Evolutionary conservation across 2,329 filamentous ascomycete genomes (phyloP), one percentile per base, ranked within the genome.

Genomic region (Pyrenochaeta sp.): DNA sequence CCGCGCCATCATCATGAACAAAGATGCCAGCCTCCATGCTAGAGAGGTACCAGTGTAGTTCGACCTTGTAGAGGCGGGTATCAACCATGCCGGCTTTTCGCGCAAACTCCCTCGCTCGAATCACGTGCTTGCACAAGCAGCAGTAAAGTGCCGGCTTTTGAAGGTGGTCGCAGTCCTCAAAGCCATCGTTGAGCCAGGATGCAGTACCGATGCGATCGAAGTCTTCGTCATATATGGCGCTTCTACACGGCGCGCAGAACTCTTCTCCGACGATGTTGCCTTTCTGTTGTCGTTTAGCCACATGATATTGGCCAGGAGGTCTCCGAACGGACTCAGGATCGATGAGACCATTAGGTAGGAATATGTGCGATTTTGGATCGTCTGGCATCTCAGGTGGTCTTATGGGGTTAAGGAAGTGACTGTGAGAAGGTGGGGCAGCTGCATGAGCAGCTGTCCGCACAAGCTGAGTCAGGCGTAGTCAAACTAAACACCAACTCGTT

Each of bases 201-300:
- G 20, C 1, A 8, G 35, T 39, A 14, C 35, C 35, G 18, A 39
- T 44, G 28, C 28, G 19, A 26, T 20, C 21, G 22, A 44, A 39
- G 15, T 44, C 41, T 13, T 28, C 35, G n/a, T 44, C 35, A 10
- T 32, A 17, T 13, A 44, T 4, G n/a, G 41, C 41, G 24, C 21
- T 44, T 14, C 17, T 20, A 19, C 41, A 44, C 8, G 35, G 41
- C n/a, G 28, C 35, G 18, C 41, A 44, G 15, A 44, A 19, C 27
- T 44, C 41, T 17, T 30, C 30, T 26, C 30, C 22, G n/a, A 24
- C 15, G 21, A 41, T 18, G 15, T 30, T 30, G 18, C 22, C 24
- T 6, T 21, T 22, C 38, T 28, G 18, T 20, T 41, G 29, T 19
- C 38, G 30, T n/a, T n/a, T n/a, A n/a, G n/a, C n/a, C n/a, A n/a